Conservation (phyloP, 1,284 basidiomycete genomes). For the Coriolopsis trogii region DNA sequence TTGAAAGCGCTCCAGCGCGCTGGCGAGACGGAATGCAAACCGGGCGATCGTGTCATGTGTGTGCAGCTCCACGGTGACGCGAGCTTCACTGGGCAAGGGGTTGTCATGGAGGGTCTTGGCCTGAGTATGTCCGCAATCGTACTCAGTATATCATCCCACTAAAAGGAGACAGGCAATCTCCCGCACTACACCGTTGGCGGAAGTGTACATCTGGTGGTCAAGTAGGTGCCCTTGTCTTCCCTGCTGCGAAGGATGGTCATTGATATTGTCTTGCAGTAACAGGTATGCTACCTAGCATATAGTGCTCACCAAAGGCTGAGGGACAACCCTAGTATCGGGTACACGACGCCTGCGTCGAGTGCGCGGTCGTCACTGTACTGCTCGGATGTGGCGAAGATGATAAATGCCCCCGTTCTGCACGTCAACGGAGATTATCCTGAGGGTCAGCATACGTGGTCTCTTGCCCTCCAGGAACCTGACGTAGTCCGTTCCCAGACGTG, state of each 20-base stretch:
- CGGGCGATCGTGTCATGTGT: slow-evolving; percentile 86
- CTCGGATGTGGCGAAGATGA: slow-evolving; percentile 89
- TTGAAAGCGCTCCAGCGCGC: slow-evolving; percentile 52
- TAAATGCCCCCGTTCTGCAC: slow-evolving; percentile 87
- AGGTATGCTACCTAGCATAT: slow-evolving; percentile 37
- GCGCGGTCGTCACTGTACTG: slow-evolving; percentile 87
- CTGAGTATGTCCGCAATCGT: slow-evolving; percentile 70
- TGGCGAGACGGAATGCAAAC: slow-evolving; percentile 61
- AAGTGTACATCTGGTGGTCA: slow-evolving; percentile 88
- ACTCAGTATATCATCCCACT: too few species aligned
- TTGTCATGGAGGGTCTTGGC: slow-evolving; percentile 87
- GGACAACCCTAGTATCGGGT: slow-evolving; percentile 69
- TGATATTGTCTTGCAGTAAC: slow-evolving; percentile 43
- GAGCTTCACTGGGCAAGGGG: slow-evolving; percentile 87
- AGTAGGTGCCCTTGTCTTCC: slow-evolving; percentile 52
- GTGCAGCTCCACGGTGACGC: slow-evolving; percentile 91
- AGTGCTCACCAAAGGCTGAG: neutral
- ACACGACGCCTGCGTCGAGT: slow-evolving; percentile 83
- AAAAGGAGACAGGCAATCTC: slow-evolving; percentile 63
- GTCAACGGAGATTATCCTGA: slow-evolving; percentile 92
- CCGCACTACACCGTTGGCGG: slow-evolving; percentile 91
- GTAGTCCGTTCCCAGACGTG: slow-evolving; percentile 59
- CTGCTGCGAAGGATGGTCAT: neutral
- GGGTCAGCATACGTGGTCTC: slow-evolving; percentile 45
- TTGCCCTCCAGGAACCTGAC: neutral